Evolutionary conservation across 2,329 filamentous ascomycete genomes (phyloP), one percentile per base, ranked within the genome.

Genomic region (Sphaceloma murrayae): DNA sequence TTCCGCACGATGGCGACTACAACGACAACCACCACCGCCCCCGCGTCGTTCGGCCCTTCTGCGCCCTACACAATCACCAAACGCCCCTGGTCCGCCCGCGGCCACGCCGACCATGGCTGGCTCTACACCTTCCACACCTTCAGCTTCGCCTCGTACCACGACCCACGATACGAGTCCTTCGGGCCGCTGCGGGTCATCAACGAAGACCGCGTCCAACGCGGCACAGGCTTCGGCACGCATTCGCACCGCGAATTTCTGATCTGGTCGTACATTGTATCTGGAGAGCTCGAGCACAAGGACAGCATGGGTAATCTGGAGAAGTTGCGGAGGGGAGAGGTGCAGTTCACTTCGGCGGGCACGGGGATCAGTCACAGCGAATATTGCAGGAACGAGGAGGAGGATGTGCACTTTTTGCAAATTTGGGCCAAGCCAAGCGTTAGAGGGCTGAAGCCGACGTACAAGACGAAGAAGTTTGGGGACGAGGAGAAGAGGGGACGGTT

Each of bases 241-340:
- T 78, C 78, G 18, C 87, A 94, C 63, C 75, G 81, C 51, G 83
- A 94, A 61, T 88, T 86, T 61, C 83, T 93, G 63, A 94, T 94
- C 65, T 93, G 89, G 72, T 80, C 74, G 58, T 91, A 94, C 65
- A 81, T 93, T 56, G 70, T 94, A n/a, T 77, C 71, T 34, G 86
- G 87, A 51, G 84, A 89, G 64, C 74, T 94, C 50, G 89, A 87
- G 36, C 87, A 94, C 67, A 80, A 85, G 36, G 86, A 94, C 65
- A 83, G 77, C 49, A 88, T 93, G 80, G 75, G 85, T 54, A 75
- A 72, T 44, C 57, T 70, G 6, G 68, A 76, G 61, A 85, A 80
- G 63, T 80, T 94, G 69, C 74, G 75, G 56, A 72, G 85, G 27
- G 85, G 85, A 9, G 85, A 93, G 60, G 83, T 94, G 33, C 86